These are phyloP conservation scores for Drechslerella coelobrocha DNA, from an alignment of 2,329 filamentous ascomycete genomes.

Conservation along the genomic window DNA sequence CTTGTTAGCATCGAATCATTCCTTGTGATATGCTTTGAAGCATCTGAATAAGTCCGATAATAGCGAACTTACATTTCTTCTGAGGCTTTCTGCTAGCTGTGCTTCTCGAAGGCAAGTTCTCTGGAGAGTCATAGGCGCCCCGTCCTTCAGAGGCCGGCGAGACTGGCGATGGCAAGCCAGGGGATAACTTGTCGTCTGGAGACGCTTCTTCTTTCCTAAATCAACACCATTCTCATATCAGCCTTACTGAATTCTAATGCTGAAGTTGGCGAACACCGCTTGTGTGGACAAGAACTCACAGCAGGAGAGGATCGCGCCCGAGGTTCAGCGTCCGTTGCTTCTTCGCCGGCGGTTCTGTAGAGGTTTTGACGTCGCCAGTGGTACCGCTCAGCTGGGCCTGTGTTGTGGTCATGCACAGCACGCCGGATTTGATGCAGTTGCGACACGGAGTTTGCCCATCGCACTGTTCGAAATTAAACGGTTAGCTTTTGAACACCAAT, in stretches of 20 bases:
- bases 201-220: constrained; percentile 11
- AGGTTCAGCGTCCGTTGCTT: constrained; percentile 30
- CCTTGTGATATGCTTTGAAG: background rate
- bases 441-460: constrained; percentile 45
- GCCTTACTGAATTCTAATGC: background rate
- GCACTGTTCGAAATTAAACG: constrained; percentile 10
- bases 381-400: constrained; percentile 41
- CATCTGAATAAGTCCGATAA: background rate
- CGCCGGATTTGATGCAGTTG: constrained; percentile 42
- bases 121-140: constrained; percentile 19
- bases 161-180: constrained; percentile 32
- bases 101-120: constrained; percentile 9
- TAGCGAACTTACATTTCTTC: constrained; percentile 25
- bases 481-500: background rate
- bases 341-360: constrained; percentile 28
- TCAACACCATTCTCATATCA: constrained; percentile 12
- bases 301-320: constrained; percentile 21
- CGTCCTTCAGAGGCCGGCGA: constrained; percentile 29
- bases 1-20: constrained; percentile 9
- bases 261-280: background rate
- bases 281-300: constrained; percentile 15
- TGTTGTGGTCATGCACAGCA: constrained; percentile 45
- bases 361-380: constrained; percentile 33
- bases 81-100: constrained; percentile 9
- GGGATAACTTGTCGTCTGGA: constrained; percentile 20